Evolutionary conservation across 2,329 filamentous ascomycete genomes (phyloP).

Genomic region (Neophaeococcomyces aloes): DNA sequence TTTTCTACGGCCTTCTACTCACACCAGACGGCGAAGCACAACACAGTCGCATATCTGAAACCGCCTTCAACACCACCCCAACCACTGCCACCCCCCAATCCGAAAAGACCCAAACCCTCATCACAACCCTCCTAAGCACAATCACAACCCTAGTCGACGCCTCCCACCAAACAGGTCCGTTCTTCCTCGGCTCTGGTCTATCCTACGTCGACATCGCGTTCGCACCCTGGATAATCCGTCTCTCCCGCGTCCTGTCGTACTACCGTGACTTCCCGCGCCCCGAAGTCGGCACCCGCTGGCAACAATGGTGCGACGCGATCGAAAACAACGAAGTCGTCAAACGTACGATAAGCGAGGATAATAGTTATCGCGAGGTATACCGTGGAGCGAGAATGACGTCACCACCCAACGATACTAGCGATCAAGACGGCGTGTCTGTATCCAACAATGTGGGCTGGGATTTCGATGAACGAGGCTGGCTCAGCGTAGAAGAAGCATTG

Average conservation of each 20-base stretch:
- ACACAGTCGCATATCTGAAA: not conserved
- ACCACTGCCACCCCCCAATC: not conserved
- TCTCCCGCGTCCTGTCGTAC: conserved; percentile 55
- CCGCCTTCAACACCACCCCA: not conserved
- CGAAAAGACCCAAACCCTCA: conserved; percentile 17
- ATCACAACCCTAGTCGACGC: conserved; percentile 53
- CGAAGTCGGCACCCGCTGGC: conserved; percentile 54
- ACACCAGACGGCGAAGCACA: conserved; percentile 9
- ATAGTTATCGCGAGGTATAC: conserved; percentile 41
- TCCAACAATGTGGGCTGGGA: not conserved
- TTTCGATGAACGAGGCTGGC: not conserved
- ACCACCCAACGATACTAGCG: too few relatives aligned
- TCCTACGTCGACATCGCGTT: conserved; percentile 64
- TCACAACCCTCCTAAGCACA: conserved; percentile 44
- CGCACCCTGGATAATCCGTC: conserved; percentile 61
- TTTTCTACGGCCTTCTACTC: conserved; percentile 62
- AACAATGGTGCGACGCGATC: conserved; percentile 59
- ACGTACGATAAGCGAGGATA: conserved; percentile 56
- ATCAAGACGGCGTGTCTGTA: not conserved
- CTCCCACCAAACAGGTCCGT: conserved; percentile 52
- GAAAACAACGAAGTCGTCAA: conserved; percentile 53
- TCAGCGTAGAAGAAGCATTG: not conserved
- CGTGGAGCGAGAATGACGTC: conserved; percentile 8
- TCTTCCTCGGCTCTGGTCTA: conserved; percentile 51
- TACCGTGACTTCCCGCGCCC: conserved; percentile 58